A percentile compares a stretch with the other conserved stretches of the same genome.
Evolutionary conservation across 2,329 filamentous ascomycete genomes (phyloP).

Genomic region (Cladophialophora bantiana): DNA sequence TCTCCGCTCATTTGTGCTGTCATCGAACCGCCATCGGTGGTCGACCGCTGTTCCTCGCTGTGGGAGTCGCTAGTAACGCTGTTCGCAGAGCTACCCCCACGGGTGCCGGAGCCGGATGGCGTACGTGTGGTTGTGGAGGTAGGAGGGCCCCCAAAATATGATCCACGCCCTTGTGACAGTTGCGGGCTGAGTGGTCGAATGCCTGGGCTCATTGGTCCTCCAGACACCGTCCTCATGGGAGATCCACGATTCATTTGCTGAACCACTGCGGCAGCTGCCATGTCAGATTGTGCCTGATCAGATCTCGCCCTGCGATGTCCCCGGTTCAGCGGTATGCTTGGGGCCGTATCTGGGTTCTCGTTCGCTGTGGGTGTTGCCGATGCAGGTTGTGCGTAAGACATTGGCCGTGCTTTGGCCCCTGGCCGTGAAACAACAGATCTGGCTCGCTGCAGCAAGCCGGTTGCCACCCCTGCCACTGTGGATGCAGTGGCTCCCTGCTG

Average conservation of each 20-base stretch:
- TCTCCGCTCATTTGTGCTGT: slow-evolving; percentile 40
- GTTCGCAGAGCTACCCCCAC: slow-evolving; percentile 71
- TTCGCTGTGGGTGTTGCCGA: slow-evolving; percentile 48
- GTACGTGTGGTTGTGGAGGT: slow-evolving; percentile 46
- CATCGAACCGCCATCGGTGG: slow-evolving; percentile 58
- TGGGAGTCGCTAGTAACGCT: slow-evolving; percentile 57
- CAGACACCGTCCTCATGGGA: slow-evolving; percentile 48
- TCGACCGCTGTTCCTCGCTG: slow-evolving; percentile 53
- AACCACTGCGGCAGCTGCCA: slow-evolving; percentile 72
- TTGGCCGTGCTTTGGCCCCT: slow-evolving; percentile 42
- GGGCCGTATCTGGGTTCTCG: slow-evolving; percentile 57
- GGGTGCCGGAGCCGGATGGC: slow-evolving; percentile 47
- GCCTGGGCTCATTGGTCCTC: slow-evolving; percentile 61
- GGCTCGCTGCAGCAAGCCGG: slow-evolving; percentile 65
- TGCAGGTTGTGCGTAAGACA: slow-evolving; percentile 52
- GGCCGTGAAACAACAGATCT: slow-evolving; percentile 62
- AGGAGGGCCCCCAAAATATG: slow-evolving; percentile 63
- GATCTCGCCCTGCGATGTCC: slow-evolving; percentile 59
- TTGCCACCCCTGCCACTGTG: slow-evolving; percentile 63
- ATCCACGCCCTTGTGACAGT: slow-evolving; percentile 50
- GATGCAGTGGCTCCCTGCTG: slow-evolving; percentile 74
- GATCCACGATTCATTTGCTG: slow-evolving; percentile 88
- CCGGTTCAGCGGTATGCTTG: slow-evolving; percentile 56
- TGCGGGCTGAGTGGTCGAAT: slow-evolving; percentile 64
- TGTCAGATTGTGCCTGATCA: slow-evolving; percentile 49